Percentiles rank a stretch among this genome's conserved stretches.
phyloP scores from a whole-genome alignment of 1,284 basidiomycete species.

The Cutaneotrichosporon cutaneum region DNA sequence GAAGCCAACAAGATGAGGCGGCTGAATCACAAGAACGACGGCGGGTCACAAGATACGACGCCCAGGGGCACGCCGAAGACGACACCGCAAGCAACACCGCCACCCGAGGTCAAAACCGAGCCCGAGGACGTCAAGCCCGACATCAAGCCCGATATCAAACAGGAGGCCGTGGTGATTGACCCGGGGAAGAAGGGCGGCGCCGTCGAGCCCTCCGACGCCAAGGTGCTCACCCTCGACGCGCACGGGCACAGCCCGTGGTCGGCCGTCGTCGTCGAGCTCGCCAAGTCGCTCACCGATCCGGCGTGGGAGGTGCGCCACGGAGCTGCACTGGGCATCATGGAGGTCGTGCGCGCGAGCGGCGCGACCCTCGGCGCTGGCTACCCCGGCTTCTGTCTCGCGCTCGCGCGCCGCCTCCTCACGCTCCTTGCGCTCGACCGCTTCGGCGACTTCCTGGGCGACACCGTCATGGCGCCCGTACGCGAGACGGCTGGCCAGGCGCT shows the following conservation, averaged over 20 bases:
- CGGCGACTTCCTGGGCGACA: constrained; percentile 96
- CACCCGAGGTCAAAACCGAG: constrained; percentile 18
- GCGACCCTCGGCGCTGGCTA: constrained; percentile 76
- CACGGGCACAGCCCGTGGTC: constrained; percentile 84
- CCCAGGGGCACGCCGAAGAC: constrained; percentile 20
- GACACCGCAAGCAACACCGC: constrained; percentile 19
- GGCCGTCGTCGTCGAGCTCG: constrained; percentile 75
- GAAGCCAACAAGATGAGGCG: constrained; percentile 51
- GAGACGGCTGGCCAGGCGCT: constrained; percentile 95
- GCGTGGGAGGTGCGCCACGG: constrained; percentile 95
- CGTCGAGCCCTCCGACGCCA: constrained; percentile 37
- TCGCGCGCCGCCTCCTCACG: constrained; percentile 82
- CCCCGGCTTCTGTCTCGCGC: constrained; percentile 55
- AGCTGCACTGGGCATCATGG: constrained; percentile 85
- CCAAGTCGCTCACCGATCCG: constrained; percentile 78
- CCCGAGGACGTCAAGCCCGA: constrained; percentile 18
- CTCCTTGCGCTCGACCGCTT: constrained; percentile 96
- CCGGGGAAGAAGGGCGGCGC: constrained; percentile 51
- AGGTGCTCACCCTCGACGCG: constrained; percentile 37
- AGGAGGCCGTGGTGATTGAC: constrained; percentile 45
- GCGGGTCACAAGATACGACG: constrained; percentile 10
- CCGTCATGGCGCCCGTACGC: constrained; percentile 92
- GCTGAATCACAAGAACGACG: constrained; percentile 35
- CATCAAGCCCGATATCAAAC: constrained; percentile 20
- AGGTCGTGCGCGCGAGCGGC: constrained; percentile 84